Evolutionary conservation across 495 filamentous ascomycete species (phyloP).

Genomic region (Hyaloscypha finlandica): DNA sequence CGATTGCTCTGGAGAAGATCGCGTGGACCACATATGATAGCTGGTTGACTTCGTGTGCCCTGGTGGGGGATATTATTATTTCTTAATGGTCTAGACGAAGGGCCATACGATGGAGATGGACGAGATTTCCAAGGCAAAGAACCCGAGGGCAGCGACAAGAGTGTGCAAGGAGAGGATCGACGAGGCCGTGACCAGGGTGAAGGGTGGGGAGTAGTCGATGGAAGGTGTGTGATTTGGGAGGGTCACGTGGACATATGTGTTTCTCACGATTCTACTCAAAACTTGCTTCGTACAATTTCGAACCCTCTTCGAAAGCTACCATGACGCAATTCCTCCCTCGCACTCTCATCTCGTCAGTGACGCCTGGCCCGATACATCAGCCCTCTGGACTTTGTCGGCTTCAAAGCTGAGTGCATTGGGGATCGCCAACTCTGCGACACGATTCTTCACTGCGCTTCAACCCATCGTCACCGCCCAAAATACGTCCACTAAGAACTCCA

Average conservation of each 20-base stretch:
- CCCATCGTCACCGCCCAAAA: not conserved
- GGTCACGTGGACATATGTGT: no score
- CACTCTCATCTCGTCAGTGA: not conserved
- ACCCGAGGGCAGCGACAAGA: not conserved
- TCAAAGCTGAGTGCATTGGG: slow-evolving; percentile 4
- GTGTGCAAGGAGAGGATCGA: not conserved
- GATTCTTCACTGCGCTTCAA: not conserved
- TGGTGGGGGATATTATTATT: no score
- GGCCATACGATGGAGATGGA: not conserved
- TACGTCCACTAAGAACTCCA: not conserved
- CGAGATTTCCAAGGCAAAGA: not conserved
- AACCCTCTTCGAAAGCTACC: not conserved
- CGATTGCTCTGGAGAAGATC: no score
- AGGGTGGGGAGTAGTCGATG: not conserved
- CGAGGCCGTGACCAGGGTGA: not conserved
- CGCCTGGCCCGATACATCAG: slow-evolving; percentile 14
- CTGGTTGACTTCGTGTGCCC: no score
- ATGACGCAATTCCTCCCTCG: not conserved
- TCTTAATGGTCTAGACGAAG: no score
- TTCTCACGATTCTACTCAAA: not conserved
- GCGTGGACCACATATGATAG: no score
- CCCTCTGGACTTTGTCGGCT: slow-evolving; percentile 5
- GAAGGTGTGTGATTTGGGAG: not conserved
- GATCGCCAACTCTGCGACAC: slow-evolving; percentile 16
- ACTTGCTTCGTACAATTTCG: not conserved